A percentile compares a stretch with the other conserved stretches of the same genome.
Conservation (phyloP, 257 asterid genomes). For the Forsythia suspensa region DNA sequence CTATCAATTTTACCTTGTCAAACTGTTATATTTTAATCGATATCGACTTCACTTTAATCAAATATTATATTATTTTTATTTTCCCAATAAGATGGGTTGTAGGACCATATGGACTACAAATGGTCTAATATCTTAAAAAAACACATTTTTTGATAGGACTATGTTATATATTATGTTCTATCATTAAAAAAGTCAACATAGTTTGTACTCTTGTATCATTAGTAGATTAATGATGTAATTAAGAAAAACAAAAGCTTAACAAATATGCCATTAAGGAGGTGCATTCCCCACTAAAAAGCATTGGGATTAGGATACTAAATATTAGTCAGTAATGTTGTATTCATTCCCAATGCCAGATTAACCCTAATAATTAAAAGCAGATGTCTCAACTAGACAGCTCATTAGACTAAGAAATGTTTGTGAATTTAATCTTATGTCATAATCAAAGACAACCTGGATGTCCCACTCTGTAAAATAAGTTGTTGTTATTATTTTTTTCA, state of each 20-base stretch:
- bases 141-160: neutral
- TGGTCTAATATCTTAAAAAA: neutral
- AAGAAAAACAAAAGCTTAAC: constrained; percentile 8
- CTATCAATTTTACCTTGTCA: neutral
- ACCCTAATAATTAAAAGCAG: constrained; percentile 27
- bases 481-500: neutral
- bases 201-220: constrained; percentile 18
- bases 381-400: constrained; percentile 27
- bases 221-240: constrained; percentile 7
- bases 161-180: neutral
- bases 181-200: constrained; percentile 22
- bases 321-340: neutral
- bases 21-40: too few relatives aligned
- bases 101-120: neutral
- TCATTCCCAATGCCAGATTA: constrained; percentile 30
- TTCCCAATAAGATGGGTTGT: neutral
- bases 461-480: neutral
- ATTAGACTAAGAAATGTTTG: neutral
- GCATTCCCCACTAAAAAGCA: constrained; percentile 23
- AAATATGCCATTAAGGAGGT: constrained; percentile 21
- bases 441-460: neutral
- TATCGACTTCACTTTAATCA: neutral
- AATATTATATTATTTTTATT: too few relatives aligned
- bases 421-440: neutral
- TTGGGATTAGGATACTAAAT: neutral